phyloP scores from a whole-genome alignment of 2,329 filamentous ascomycete genomes.

The Colletotrichum musae region DNA sequence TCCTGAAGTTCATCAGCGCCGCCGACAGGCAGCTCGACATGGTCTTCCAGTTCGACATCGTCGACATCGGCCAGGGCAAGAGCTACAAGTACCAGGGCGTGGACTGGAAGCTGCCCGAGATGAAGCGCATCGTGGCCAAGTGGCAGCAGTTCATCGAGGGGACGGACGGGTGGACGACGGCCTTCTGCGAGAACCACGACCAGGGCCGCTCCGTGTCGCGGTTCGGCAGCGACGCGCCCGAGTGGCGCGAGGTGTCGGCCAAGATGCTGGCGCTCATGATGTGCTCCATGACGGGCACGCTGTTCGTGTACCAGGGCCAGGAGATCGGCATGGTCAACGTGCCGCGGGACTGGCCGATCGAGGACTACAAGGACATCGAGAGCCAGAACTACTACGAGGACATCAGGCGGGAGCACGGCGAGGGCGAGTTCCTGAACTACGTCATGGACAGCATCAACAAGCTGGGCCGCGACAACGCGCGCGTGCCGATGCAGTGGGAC shows the following conservation, averaged over 20 bases:
- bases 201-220: conserved; percentile 69
- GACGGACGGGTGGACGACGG: conserved; percentile 70
- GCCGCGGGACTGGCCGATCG: conserved; percentile 62
- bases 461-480: conserved; percentile 75
- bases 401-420: conserved; percentile 65
- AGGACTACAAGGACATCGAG: conserved; percentile 65
- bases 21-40: conserved; percentile 74
- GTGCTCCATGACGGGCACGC: conserved; percentile 62
- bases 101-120: conserved; percentile 61
- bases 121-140: conserved; percentile 63
- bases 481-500: conserved; percentile 80
- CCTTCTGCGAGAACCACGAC: conserved; percentile 75
- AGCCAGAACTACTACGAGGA: conserved; percentile 61
- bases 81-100: conserved; percentile 64
- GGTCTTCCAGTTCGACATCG: conserved; percentile 78
- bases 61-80: conserved; percentile 70
- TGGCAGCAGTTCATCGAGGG: conserved; percentile 67
- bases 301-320: conserved; percentile 71
- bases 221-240: conserved; percentile 61
- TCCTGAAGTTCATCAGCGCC: conserved; percentile 72
- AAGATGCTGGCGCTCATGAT: conserved; percentile 68
- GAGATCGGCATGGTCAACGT: conserved; percentile 71
- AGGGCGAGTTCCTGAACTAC: conserved; percentile 56
- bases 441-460: conserved; percentile 68
- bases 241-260: conserved; percentile 60